Evolutionary conservation across 2,329 filamentous ascomycete species (phyloP).

Genomic region (Trichophyton verrucosum): DNA sequence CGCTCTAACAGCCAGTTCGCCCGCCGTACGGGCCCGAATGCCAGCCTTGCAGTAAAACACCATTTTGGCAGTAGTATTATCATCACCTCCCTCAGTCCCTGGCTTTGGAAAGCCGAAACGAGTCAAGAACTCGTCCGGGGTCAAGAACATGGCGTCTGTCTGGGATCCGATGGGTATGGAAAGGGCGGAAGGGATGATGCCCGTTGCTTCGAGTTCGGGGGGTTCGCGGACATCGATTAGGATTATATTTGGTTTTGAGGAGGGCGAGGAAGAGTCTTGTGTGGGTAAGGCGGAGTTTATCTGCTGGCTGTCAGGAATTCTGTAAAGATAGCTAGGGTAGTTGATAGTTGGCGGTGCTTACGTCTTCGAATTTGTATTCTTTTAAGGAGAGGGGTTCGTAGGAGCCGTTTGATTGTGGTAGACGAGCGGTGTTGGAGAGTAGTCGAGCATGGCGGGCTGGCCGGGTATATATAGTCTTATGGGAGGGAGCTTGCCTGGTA

Average conservation of each 20-base stretch:
- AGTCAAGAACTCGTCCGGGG: constrained; percentile 67
- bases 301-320: constrained; percentile 15
- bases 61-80: constrained; percentile 32
- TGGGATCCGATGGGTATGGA: constrained; percentile 69
- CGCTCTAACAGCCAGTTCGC: constrained; percentile 59
- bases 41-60: constrained; percentile 93
- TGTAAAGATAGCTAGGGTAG: constrained; percentile 1
- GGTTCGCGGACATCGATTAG: constrained; percentile 39
- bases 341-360: neutral
- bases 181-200: constrained; percentile 62
- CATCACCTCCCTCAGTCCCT: constrained; percentile 26
- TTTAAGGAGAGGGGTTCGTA: constrained; percentile 7
- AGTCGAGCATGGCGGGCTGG: neutral
- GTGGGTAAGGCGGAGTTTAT: constrained; percentile 26
- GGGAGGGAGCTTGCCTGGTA: neutral
- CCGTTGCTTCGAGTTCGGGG: constrained; percentile 32
- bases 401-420: neutral
- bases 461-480: neutral
- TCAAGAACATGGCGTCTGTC: constrained; percentile 68
- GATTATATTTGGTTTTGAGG: constrained; percentile 22
- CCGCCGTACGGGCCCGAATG: constrained; percentile 66
- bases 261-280: constrained; percentile 14
- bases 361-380: constrained; percentile 14
- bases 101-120: constrained; percentile 68
- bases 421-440: constrained; percentile 1